Percentiles rank a stretch among this genome's conserved stretches.
Conservation (phyloP, 352 stramenopile species). For the Pilasporangium apinafurcum region DNA sequence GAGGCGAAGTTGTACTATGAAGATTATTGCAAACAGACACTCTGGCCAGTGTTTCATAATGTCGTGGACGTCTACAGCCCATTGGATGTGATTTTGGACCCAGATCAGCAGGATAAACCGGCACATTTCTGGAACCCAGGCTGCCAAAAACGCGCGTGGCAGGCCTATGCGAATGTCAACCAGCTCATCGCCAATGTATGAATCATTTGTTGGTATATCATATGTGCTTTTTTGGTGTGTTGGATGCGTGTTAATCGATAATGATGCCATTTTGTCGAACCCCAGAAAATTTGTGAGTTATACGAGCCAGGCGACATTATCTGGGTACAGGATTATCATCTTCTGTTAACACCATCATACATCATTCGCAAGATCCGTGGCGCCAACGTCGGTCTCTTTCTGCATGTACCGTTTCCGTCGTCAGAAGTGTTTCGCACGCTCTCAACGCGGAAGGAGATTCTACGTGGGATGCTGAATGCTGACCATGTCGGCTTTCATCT, state of each 20-base stretch:
- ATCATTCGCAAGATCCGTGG: slow-evolving; percentile 86
- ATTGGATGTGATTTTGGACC: slow-evolving; percentile 54
- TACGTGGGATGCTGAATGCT: slow-evolving; percentile 86
- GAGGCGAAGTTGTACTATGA: slow-evolving; percentile 79
- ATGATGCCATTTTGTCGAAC: slow-evolving; percentile 82
- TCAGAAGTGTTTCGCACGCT: slow-evolving; percentile 98
- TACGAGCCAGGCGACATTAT: slow-evolving; percentile 86
- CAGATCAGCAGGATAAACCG: slow-evolving; percentile 15
- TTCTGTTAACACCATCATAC: slow-evolving; percentile 96
- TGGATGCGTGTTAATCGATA: too few species aligned
- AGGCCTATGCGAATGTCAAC: slow-evolving; percentile 94
- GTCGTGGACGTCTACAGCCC: slow-evolving; percentile 88
- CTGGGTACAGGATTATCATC: slow-evolving; percentile 98
- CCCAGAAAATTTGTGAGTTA: slow-evolving; percentile 59
- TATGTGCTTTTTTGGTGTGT: neutral
- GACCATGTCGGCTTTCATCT: slow-evolving; percentile 93
- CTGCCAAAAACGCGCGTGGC: slow-evolving; percentile 78
- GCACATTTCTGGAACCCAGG: slow-evolving; percentile 59
- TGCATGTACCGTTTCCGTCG: slow-evolving; percentile 98
- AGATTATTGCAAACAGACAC: slow-evolving; percentile 95
- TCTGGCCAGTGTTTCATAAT: slow-evolving; percentile 97
- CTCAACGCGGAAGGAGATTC: slow-evolving; percentile 87
- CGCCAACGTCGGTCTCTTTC: slow-evolving; percentile 93
- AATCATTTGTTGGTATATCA: slow-evolving; percentile 15
- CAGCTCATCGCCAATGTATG: slow-evolving; percentile 79